Conservation (phyloP, 768 basidiomycete species). For the Cystobasidium tubakii region DNA sequence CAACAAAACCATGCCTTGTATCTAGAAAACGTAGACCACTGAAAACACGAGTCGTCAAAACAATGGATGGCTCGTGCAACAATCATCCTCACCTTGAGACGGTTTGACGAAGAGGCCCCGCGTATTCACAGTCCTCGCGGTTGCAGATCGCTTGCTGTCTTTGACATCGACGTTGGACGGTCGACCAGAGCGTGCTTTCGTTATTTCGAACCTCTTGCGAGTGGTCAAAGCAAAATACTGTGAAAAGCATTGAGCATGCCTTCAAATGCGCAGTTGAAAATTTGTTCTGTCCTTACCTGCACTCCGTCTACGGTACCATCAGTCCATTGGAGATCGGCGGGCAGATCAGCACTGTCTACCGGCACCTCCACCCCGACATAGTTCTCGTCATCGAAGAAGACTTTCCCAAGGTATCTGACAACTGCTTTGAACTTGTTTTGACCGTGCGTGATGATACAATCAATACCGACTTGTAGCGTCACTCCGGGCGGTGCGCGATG, state of each 20-base stretch:
- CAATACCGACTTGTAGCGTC: conserved; percentile 27
- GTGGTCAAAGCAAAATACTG: not conserved
- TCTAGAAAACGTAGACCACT: conserved; percentile 1
- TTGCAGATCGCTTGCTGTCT: not conserved
- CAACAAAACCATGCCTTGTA: not conserved
- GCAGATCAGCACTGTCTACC: not conserved
- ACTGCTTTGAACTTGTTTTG: conserved; percentile 18
- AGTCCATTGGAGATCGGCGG: conserved; percentile 7
- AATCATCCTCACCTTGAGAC: not conserved
- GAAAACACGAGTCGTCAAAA: not conserved
- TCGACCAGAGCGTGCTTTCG: not conserved
- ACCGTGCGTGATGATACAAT: conserved; percentile 13
- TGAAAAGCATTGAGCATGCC: not conserved
- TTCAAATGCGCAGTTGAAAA: not conserved
- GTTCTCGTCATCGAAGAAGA: conserved; percentile 17
- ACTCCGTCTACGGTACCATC: conserved; percentile 28
- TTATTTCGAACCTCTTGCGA: not conserved
- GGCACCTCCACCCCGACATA: conserved; percentile 31
- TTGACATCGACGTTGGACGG: not conserved
- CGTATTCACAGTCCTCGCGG: not conserved
- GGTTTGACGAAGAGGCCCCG: not conserved
- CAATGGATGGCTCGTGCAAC: too few species aligned
- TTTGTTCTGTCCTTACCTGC: not conserved
- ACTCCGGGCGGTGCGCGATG: not conserved
- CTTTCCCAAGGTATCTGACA: conserved; percentile 22